These are phyloP conservation scores for Gomphus sp. DNA, from an alignment of 1,284 basidiomycete genomes.

Conservation along the genomic window DNA sequence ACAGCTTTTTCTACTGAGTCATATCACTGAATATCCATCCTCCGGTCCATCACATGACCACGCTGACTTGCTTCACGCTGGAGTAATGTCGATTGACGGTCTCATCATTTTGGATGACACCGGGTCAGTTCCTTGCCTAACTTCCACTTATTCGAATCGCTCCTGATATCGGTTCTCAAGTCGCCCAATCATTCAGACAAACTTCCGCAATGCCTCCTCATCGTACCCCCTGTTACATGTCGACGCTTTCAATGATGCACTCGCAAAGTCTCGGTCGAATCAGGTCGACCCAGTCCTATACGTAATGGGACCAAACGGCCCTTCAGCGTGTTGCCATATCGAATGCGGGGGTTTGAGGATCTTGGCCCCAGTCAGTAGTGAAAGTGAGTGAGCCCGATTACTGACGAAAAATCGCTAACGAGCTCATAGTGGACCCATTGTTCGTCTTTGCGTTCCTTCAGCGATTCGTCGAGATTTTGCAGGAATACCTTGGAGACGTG, in stretches of 20 bases:
- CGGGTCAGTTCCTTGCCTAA: conserved; percentile 42
- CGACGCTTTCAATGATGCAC: conserved; percentile 73
- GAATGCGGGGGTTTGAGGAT: conserved; percentile 64
- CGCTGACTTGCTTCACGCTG: conserved; percentile 7
- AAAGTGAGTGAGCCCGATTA: conserved; percentile 41
- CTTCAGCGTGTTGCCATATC: conserved; percentile 75
- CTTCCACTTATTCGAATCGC: conserved; percentile 10
- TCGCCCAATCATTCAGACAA: conserved; percentile 84
- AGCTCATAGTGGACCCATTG: conserved; percentile 69
- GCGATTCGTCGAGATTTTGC: conserved; percentile 74
- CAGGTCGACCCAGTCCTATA: conserved; percentile 67
- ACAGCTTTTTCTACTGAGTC: no score
- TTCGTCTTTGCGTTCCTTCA: conserved; percentile 86
- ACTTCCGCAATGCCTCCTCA: conserved; percentile 71
- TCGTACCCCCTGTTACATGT: conserved; percentile 82
- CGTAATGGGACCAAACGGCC: conserved; percentile 41
- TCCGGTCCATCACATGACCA: neutral
- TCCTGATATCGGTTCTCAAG: conserved; percentile 28
- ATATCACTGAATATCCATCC: no score
- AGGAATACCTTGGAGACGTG: conserved; percentile 78
- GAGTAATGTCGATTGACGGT: conserved; percentile 74
- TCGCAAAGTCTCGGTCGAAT: conserved; percentile 44
- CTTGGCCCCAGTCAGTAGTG: conserved; percentile 73
- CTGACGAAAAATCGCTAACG: neutral
- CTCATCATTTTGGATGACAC: conserved; percentile 80